Conservation (phyloP, 179 eudicot genomes). For the Corrigiola litoralis region DNA sequence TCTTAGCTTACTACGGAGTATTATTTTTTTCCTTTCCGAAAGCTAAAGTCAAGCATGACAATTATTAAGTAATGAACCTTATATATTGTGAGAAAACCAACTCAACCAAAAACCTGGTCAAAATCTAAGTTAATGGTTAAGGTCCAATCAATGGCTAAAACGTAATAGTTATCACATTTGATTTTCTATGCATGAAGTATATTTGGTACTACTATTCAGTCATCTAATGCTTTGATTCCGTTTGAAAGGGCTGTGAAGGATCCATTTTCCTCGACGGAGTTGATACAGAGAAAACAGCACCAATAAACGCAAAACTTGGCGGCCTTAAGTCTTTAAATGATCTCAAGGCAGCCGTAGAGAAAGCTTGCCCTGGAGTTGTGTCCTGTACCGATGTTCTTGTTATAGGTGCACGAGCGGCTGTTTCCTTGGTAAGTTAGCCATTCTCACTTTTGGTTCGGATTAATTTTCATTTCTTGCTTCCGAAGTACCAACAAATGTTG, state of each 20-base stretch:
- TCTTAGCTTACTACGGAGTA: too few species aligned
- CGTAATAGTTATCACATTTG: not conserved
- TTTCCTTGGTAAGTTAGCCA: constrained; percentile 22
- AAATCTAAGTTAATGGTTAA: too few species aligned
- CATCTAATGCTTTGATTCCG: not conserved
- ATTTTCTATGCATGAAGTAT: not conserved
- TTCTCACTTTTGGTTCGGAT: too few species aligned
- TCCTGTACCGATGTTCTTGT: constrained; percentile 46
- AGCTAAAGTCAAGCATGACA: too few species aligned
- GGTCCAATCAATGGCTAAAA: too few species aligned
- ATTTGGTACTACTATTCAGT: not conserved
- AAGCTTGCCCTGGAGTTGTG: constrained; percentile 41
- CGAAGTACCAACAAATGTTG: too few species aligned
- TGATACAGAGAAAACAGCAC: constrained; percentile 23
- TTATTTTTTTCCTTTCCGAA: too few species aligned
- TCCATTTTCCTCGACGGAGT: constrained; percentile 35
- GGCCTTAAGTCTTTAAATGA: constrained; percentile 27
- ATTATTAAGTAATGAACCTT: too few species aligned
- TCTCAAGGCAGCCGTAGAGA: constrained; percentile 33
- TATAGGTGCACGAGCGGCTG: constrained; percentile 37
- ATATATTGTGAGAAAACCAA: too few species aligned
- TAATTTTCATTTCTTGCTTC: not conserved
- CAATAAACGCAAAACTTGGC: constrained; percentile 22
- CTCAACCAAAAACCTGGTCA: too few species aligned
- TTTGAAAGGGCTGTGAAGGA: constrained; percentile 35